Conservation (phyloP, 2,329 filamentous ascomycete genomes). For the Magnaporthiopsis incrustans region DNA sequence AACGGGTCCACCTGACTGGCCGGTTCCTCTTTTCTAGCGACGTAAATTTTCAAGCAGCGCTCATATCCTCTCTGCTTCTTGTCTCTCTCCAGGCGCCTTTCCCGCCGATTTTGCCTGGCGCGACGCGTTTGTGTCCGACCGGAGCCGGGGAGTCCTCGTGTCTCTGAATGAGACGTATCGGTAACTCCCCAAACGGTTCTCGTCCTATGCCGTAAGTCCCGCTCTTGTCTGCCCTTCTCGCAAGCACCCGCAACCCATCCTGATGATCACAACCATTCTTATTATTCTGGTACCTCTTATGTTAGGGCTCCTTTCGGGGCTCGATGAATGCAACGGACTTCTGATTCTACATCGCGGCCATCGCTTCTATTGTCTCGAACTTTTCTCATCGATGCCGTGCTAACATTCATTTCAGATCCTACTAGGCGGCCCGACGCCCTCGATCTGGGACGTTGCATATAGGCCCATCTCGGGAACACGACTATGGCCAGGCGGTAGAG, state of each 20-base stretch:
- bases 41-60: not conserved
- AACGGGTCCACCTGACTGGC: not conserved
- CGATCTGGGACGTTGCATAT: too few species aligned
- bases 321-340: slow-evolving; percentile 83
- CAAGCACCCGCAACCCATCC: slow-evolving; percentile 17
- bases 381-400: not conserved
- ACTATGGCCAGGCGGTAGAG: too few species aligned
- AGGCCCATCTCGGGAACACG: too few species aligned
- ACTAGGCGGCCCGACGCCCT: too few species aligned
- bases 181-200: not conserved
- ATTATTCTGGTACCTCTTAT: slow-evolving; percentile 98
- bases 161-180: not conserved
- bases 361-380: not conserved
- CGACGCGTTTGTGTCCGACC: not conserved
- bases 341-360: slow-evolving; percentile 44
- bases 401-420: not conserved
- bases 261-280: slow-evolving; percentile 66
- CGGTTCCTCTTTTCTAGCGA: not conserved
- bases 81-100: not conserved
- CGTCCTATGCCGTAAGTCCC: slow-evolving; percentile 1
- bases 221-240: not conserved
- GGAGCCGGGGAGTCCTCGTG: not conserved
- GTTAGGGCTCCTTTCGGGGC: slow-evolving; percentile 55
- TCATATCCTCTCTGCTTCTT: not conserved
- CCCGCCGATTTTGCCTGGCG: not conserved